A percentile compares a stretch with the other conserved stretches of the same genome.
Evolutionary conservation across 2,329 filamentous ascomycete genomes (phyloP).

Genomic region (Triangularia setosa): DNA sequence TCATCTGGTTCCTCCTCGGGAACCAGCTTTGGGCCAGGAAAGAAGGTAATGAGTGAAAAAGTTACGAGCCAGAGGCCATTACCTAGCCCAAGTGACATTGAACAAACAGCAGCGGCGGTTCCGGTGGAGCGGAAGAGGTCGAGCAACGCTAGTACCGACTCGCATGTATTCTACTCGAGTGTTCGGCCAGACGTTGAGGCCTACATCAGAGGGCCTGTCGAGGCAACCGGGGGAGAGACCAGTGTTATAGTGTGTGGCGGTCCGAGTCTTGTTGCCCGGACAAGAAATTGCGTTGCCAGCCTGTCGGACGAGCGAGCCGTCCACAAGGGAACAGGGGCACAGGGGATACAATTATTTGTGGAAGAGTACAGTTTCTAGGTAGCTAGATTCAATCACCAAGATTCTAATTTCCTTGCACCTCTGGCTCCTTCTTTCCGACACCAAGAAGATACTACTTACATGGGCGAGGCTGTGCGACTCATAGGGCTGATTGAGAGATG

Average conservation of each 20-base stretch:
- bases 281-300: slow-evolving; percentile 52
- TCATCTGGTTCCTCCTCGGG: slow-evolving; percentile 19
- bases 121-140: slow-evolving; percentile 10
- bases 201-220: slow-evolving; percentile 52
- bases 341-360: slow-evolving; percentile 57
- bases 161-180: slow-evolving; percentile 43
- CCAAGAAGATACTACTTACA: no score
- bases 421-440: no score
- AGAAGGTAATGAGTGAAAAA: slow-evolving; percentile 26
- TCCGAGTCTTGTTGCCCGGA: slow-evolving; percentile 48
- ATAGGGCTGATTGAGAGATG: background rate
- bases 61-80: slow-evolving; percentile 6
- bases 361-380: slow-evolving; percentile 49
- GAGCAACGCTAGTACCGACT: slow-evolving; percentile 32
- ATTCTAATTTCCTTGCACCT: no score
- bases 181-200: slow-evolving; percentile 47
- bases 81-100: slow-evolving; percentile 25
- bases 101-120: slow-evolving; percentile 22
- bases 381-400: no score
- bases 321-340: slow-evolving; percentile 61
- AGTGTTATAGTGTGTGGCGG: slow-evolving; percentile 58
- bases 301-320: slow-evolving; percentile 59
- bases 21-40: slow-evolving; percentile 8
- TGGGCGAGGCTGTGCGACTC: background rate
- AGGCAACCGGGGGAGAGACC: slow-evolving; percentile 58